Base-by-base conservation (phyloP, 2,329 filamentous ascomycete species). In the Hypoxylon sp. region DNA sequence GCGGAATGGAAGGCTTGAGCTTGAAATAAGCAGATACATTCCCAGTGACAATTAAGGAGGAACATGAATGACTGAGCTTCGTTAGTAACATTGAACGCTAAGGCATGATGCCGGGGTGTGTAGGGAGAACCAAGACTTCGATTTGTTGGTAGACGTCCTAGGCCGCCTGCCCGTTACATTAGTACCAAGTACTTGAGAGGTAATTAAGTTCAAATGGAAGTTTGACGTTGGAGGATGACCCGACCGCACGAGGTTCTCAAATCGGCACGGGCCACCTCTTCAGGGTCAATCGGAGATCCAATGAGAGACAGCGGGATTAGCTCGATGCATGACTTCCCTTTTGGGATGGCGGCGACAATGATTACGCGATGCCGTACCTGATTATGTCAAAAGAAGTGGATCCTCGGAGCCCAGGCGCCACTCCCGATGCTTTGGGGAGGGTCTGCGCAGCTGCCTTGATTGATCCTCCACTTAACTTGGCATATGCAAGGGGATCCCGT, bases 301-400 rank as follows among this genome's bases (percentile, higher is more conserved):
- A 71, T 71, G 40, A 71, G 25, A 71, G 11, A 44, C 56, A n/a
- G 48, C 31, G 59, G 61, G 63, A 69, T 64, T 71, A 49, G 57
- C 31, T 59, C 55, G 60, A 66, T 68, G 63, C 59, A 64, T 61
- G 35, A 61, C 37, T 66, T 69, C 61, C 55, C 35, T 60, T 64
- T 61, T 68, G 35, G 57, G 62, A 53, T 33, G 30, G 65, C 68
- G 68, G 68, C 64, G 17, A 67, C 54, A 63, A 54, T 63, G 61
- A 71, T 69, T 69, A 71, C 63, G 68, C 65, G 65, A 71, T 68
- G 30, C 62, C 60, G 57, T 68, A 62, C 69, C 69, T 71, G 69
- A 66, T 69, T 71, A 71, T 69, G 66, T 71, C 65, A 68, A 64
- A 53, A 14, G 51, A 59, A 64, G 62, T 66, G 67, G 31, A n/a